phyloP scores from a whole-genome alignment of 2,329 filamentous ascomycete genomes.

The Hymenoscyphus repandus region DNA sequence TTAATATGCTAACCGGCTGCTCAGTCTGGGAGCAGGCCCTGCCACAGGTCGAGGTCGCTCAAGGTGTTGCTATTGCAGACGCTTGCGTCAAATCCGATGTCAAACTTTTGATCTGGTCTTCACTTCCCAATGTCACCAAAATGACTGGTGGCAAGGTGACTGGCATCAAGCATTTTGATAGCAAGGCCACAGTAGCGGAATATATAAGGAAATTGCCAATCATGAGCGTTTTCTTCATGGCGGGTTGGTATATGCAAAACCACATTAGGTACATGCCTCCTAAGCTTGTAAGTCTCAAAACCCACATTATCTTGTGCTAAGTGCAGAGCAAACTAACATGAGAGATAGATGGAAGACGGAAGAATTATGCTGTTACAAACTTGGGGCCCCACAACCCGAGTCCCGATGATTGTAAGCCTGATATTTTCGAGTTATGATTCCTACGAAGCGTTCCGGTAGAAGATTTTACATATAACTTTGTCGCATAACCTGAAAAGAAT shows the following conservation, averaged over 20 bases:
- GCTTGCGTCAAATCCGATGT: conserved; percentile 36
- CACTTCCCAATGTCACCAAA: conserved; percentile 34
- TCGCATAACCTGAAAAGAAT: too few relatives aligned
- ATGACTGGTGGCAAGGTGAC: conserved; percentile 33
- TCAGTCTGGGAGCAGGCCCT: too few relatives aligned
- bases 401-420: too few relatives aligned
- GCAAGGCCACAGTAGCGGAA: conserved; percentile 33
- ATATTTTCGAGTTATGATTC: too few relatives aligned
- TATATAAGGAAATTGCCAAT: conserved; percentile 35
- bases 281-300: too few relatives aligned
- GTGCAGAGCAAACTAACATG: too few relatives aligned
- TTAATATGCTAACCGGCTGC: too few relatives aligned
- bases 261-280: too few relatives aligned
- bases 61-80: conserved; percentile 27
- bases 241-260: conserved; percentile 46
- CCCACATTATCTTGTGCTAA: conserved; percentile 21
- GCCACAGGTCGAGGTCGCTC: conserved; percentile 32
- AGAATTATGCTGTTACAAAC: too few relatives aligned
- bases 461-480: conserved; percentile 16
- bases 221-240: conserved; percentile 40
- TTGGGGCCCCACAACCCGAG: too few relatives aligned
- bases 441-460: conserved; percentile 25
- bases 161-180: conserved; percentile 31
- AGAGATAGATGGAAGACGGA: too few relatives aligned
- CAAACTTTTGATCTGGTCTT: conserved; percentile 39